Percentiles rank a stretch among this genome's conserved stretches.
Evolutionary conservation across 768 basidiomycete genomes (phyloP).

Genomic region (Amanita fuliginea): DNA sequence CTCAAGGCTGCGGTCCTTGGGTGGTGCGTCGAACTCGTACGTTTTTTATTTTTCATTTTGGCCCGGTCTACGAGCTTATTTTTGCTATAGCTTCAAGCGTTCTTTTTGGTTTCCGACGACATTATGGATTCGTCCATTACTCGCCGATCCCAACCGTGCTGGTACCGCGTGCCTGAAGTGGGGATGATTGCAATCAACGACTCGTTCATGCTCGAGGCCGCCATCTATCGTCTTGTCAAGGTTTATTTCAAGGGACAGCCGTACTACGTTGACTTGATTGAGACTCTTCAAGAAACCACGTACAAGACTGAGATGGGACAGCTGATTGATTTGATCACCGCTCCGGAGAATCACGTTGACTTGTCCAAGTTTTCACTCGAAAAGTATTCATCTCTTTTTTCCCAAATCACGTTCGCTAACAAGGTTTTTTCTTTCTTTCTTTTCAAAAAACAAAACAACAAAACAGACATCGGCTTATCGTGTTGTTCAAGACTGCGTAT

Average conservation of each 20-base stretch:
- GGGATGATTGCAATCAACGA: constrained; percentile 92
- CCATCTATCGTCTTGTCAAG: constrained; percentile 88
- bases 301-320: constrained; percentile 96
- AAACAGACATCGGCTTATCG: not conserved
- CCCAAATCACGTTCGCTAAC: too few species aligned
- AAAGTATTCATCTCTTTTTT: constrained; percentile 38
- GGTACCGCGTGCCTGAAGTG: constrained; percentile 62
- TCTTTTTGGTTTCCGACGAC: constrained; percentile 94
- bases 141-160: constrained; percentile 90
- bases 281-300: constrained; percentile 83
- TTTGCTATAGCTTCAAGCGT: constrained; percentile 75
- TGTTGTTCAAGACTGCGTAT: constrained; percentile 48
- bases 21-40: constrained; percentile 91
- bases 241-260: constrained; percentile 69
- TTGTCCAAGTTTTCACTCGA: constrained; percentile 79
- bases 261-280: constrained; percentile 84
- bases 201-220: constrained; percentile 88
- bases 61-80: not conserved
- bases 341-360: constrained; percentile 84
- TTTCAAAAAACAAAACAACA: too few species aligned
- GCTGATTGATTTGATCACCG: constrained; percentile 91
- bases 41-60: constrained; percentile 17
- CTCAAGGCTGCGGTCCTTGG: constrained; percentile 80
- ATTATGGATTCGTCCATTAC: constrained; percentile 97
- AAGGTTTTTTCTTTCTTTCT: not conserved